phyloP scores from a whole-genome alignment of 2,329 filamentous ascomycete species.

The Leptosphaerulina australis region DNA sequence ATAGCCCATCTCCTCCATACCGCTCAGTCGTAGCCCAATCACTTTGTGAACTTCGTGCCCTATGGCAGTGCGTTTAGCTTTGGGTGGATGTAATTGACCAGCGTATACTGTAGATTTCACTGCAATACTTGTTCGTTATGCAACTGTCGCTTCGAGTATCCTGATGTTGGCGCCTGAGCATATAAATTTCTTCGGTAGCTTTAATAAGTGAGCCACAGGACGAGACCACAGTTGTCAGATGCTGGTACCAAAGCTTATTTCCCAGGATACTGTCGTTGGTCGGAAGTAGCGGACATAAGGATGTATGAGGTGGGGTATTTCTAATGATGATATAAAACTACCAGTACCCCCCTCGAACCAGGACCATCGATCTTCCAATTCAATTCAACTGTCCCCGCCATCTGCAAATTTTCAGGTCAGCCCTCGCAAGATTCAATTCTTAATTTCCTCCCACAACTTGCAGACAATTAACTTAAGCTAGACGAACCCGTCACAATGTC shows the following conservation, averaged over 20 bases:
- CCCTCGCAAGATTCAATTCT: neutral
- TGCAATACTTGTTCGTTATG: conserved; percentile 30
- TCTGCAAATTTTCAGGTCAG: neutral
- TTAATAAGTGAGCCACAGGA: neutral
- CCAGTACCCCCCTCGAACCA: conserved; percentile 1
- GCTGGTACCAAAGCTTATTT: neutral
- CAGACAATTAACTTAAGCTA: neutral
- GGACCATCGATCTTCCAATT: neutral
- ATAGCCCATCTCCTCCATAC: conserved; percentile 34
- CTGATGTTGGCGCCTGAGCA: conserved; percentile 17
- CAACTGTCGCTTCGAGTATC: conserved; percentile 29
- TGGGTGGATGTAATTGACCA: neutral
- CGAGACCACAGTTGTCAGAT: neutral
- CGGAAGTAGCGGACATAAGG: conserved; percentile 19
- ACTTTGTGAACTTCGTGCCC: conserved; percentile 29
- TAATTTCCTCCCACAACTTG: neutral
- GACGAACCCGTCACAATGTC: conserved; percentile 23
- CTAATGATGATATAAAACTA: conserved; percentile 17
- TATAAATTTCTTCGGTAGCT: conserved; percentile 24
- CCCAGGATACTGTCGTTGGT: neutral
- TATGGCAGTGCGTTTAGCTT: conserved; percentile 4
- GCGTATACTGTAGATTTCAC: conserved; percentile 12
- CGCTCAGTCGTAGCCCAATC: conserved; percentile 34
- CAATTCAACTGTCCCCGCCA: neutral
- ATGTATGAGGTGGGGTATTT: conserved; percentile 22